These are phyloP conservation scores for Alternaria conjuncta DNA, from an alignment of 2,329 filamentous ascomycete species.

Conservation along the genomic window DNA sequence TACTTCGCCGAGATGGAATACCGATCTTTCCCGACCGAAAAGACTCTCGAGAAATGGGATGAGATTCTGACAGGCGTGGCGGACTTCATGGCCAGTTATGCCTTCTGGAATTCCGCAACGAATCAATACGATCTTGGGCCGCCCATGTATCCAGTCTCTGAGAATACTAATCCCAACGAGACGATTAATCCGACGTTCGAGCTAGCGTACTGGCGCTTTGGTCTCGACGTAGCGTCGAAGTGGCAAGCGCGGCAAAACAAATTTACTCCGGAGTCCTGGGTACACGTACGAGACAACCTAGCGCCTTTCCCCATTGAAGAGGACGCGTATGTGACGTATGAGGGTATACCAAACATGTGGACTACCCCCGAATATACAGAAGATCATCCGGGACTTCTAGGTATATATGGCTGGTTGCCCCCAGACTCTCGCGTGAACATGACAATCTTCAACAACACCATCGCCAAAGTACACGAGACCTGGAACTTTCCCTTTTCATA, in stretches of 20 bases:
- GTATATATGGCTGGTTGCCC: conserved; percentile 40
- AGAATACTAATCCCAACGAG: conserved; percentile 64
- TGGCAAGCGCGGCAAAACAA: conserved; percentile 60
- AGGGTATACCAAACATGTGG: conserved; percentile 53
- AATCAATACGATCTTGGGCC: conserved; percentile 61
- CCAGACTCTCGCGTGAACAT: conserved; percentile 36
- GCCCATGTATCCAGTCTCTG: conserved; percentile 60
- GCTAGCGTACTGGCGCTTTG: conserved; percentile 67
- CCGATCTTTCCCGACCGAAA: conserved; percentile 51
- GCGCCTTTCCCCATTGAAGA: conserved; percentile 60
- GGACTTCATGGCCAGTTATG: conserved; percentile 66
- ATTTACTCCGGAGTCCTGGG: conserved; percentile 56
- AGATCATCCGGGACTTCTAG: conserved; percentile 43
- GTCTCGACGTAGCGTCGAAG: conserved; percentile 59
- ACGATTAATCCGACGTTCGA: conserved; percentile 67
- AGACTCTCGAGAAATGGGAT: conserved; percentile 62
- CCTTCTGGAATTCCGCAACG: conserved; percentile 61
- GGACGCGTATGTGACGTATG: conserved; percentile 62
- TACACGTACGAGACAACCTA: conserved; percentile 58
- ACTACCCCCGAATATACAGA: conserved; percentile 31
- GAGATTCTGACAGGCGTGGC: conserved; percentile 58
- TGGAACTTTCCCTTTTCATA: conserved; percentile 47
- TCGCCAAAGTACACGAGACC: conserved; percentile 37
- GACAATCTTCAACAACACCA: conserved; percentile 38
- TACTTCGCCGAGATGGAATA: conserved; percentile 66